Base-by-base conservation (phyloP, 2,329 filamentous ascomycete genomes). In the Salinomyces thailandicus region DNA sequence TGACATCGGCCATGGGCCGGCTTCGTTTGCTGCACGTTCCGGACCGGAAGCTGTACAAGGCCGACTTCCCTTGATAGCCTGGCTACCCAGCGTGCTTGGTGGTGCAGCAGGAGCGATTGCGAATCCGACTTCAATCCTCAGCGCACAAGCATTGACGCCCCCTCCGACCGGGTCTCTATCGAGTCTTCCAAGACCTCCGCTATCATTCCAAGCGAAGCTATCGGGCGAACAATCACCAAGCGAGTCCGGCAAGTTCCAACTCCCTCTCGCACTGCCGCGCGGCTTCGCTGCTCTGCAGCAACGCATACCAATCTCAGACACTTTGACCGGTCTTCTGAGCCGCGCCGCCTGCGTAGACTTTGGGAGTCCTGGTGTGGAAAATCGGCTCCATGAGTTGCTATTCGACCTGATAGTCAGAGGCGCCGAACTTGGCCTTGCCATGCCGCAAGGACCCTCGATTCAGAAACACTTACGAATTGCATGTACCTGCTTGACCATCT, bases 281-380 rank as follows among this genome's bases (percentile, higher is more conserved):
- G 54, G 54, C n/a, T 58, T 58, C 31, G 44, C 49, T 7, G 41
- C 37, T 3, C 45, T 58, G 5, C 51, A 54, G 30, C 43, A 49
- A 17, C 41, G 46, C 5, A 45, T 55, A 15, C 31, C 37, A 4
- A 43, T 58, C 5, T 51, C 51, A 1, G 46, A 51, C n/a, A 39
- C 45, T 4, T 48, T 54, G 31, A 40, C 54, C 13, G 43, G 44
- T 4, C 42, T 57, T 4, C 35, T 58, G 18, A 52, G 51, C 27
- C 48, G 53, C 7, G 57, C 52, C 7, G 54, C 54, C 13, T 58
- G 54, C 37, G 51, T 58, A 33, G 53, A 57, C 38, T 56, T 53
- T 31, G 49, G 32, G 11, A 55, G 52, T 41, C 47, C 46, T 12
- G 54, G 54, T 1, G 48, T 52, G 5, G 52, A 55, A 33, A 34